Evolutionary conservation across 164 flowering plant species (phyloP).

Genomic region (Dillenia suffruticosa): DNA sequence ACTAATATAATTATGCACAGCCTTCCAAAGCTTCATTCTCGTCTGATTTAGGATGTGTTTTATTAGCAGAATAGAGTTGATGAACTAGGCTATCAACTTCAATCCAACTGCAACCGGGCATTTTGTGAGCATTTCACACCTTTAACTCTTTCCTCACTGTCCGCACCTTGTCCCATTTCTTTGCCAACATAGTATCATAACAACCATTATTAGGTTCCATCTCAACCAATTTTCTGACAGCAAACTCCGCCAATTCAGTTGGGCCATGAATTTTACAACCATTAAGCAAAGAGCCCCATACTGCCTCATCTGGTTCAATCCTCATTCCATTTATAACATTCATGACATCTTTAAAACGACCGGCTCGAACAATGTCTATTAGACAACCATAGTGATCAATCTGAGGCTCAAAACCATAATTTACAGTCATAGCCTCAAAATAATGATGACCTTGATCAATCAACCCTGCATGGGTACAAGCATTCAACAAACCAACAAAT

Average conservation of each 20-base stretch:
- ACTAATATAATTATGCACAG: slow-evolving; percentile 7
- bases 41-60: slow-evolving; percentile 38
- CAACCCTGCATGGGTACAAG: slow-evolving; percentile 63
- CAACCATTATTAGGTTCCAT: slow-evolving; percentile 60
- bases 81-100: slow-evolving; percentile 58
- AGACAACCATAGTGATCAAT: slow-evolving; percentile 68
- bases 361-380: slow-evolving; percentile 65
- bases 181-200: slow-evolving; percentile 58
- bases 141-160: slow-evolving; percentile 40
- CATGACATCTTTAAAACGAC: slow-evolving; percentile 52
- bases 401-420: slow-evolving; percentile 40
- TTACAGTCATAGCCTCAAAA: slow-evolving; percentile 34
- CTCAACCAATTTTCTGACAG: slow-evolving; percentile 43
- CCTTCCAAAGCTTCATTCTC: slow-evolving; percentile 32
- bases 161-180: slow-evolving; percentile 64
- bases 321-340: slow-evolving; percentile 44
- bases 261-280: slow-evolving; percentile 52
- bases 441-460: slow-evolving; percentile 41
- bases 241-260: slow-evolving; percentile 52
- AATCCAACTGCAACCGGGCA: slow-evolving; percentile 80
- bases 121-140: slow-evolving; percentile 42
- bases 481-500: slow-evolving; percentile 58
- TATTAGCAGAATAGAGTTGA: slow-evolving; percentile 56
- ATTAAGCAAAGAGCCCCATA: slow-evolving; percentile 69
- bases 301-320: slow-evolving; percentile 52